phyloP scores from a whole-genome alignment of 2,329 filamentous ascomycete genomes.

The Bipolaris victoriae region DNA sequence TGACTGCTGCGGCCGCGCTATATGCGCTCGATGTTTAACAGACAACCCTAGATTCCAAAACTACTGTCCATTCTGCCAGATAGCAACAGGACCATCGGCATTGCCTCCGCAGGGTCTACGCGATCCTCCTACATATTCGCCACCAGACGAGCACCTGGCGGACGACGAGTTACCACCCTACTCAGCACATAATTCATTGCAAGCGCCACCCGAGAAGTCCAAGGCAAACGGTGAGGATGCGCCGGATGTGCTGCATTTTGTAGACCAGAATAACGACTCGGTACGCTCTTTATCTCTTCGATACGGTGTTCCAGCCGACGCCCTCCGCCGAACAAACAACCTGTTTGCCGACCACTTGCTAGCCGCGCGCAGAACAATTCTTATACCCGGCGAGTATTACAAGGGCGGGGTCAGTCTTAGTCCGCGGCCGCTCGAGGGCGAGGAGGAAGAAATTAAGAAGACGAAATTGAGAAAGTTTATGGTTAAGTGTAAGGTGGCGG shows the following conservation, averaged over 20 bases:
- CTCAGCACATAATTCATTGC: constrained; percentile 41
- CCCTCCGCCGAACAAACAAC: constrained; percentile 70
- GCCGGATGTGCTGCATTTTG: constrained; percentile 76
- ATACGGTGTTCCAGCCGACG: constrained; percentile 70
- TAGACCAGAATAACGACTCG: constrained; percentile 72
- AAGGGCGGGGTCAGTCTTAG: constrained; percentile 70
- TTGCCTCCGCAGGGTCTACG: constrained; percentile 66
- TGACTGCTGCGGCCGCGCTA: constrained; percentile 71
- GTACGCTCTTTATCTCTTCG: constrained; percentile 71
- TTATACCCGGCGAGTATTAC: constrained; percentile 75
- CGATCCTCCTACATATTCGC: constrained; percentile 70
- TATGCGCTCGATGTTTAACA: constrained; percentile 73
- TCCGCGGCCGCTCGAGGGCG: constrained; percentile 73
- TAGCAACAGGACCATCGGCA: constrained; percentile 65
- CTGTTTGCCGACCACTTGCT: constrained; percentile 75
- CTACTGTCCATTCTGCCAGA: constrained; percentile 78
- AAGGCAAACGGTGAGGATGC: constrained; percentile 42
- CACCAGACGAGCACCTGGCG: constrained; percentile 41
- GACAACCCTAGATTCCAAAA: constrained; percentile 71
- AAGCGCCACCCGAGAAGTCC: constrained; percentile 41
- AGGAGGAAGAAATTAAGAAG: constrained; percentile 75
- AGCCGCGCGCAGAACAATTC: constrained; percentile 68
- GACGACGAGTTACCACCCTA: constrained; percentile 56
- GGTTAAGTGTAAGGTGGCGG: constrained; percentile 76
- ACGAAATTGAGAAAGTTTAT: constrained; percentile 76